Evolutionary conservation across 169 alveolate genomes (phyloP), one percentile per base, ranked within the genome.

Genomic region (Plasmodium reichenowi): DNA sequence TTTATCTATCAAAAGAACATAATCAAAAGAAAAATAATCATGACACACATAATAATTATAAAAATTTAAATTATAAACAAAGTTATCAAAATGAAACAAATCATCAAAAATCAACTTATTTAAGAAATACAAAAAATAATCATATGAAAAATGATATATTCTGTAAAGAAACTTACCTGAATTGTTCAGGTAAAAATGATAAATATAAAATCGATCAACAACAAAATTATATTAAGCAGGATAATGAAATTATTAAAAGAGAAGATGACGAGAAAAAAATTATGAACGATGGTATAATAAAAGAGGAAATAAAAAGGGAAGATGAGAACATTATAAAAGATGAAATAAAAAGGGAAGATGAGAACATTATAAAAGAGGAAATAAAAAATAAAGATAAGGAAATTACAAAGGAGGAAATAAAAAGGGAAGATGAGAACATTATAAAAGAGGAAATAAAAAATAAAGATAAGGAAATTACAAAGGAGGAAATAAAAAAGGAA

Each of bases 1-100:
- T 78, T 70, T 52, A 70, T 43, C n/a, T 24, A 15, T 54, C 89
- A 50, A 78, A 78, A 48, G 89, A 78, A n/a, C 26, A 47, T 38
- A 63, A 64, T 50, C 22, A 22, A 0, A 64, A 50, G n/a, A 66
- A 58, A 66, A 50, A 17, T 1, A 59, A 48, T 64, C 29, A 45
- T 66, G n/a, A 8, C 60, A 26, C 52, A 64, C 58, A n/a, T 6
- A 0, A 20, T 20, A 17, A 29, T 10, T 15, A 59, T 15, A 47
- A 15, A 48, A 8, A 13, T 24, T 13, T 70, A 7, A 29, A 32
- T 10, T 24, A 20, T 70, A 13, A 29, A 32, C 10, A 71, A 52
- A 12, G 6, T 43, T 38, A 38, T 38, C 47, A 38, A 13, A 13
- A 26, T 50, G 48, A 45, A 24, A 26, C 0, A 2, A 52, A 52